These are phyloP conservation scores for Parasarocladium wereldwijsianum DNA, from an alignment of 2,329 filamentous ascomycete genomes.

Conservation along the genomic window DNA sequence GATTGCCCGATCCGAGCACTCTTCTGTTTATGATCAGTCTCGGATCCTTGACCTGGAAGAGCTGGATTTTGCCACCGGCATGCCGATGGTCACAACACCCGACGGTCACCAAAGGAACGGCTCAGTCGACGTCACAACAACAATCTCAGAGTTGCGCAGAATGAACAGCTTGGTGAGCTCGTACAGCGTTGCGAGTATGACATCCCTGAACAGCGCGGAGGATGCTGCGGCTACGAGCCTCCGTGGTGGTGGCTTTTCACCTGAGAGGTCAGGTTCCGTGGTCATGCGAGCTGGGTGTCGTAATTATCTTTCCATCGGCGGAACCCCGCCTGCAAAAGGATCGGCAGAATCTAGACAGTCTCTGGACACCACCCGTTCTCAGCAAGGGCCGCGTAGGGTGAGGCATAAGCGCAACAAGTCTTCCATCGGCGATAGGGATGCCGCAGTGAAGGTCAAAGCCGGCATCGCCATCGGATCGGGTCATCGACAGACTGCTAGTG, in stretches of 20 bases:
- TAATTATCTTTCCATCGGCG: conserved; percentile 31
- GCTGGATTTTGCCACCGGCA: background rate
- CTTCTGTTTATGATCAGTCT: conserved; percentile 14
- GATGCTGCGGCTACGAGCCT: conserved; percentile 22
- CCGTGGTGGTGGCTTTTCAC: conserved; percentile 23
- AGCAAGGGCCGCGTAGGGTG: too few species aligned
- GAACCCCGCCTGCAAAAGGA: too few species aligned
- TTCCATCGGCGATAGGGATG: too few species aligned
- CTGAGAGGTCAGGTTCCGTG: conserved; percentile 15
- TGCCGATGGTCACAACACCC: conserved; percentile 1
- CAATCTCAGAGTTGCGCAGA: conserved; percentile 36
- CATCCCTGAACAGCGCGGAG: conserved; percentile 9
- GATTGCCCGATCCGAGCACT: conserved; percentile 10
- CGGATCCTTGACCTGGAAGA: background rate
- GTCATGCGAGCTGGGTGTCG: conserved; percentile 21
- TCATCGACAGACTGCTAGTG: too few species aligned
- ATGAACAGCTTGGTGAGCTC: conserved; percentile 41
- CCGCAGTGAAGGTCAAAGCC: too few species aligned
- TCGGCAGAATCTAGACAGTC: too few species aligned
- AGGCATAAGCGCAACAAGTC: too few species aligned
- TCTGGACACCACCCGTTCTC: too few species aligned
- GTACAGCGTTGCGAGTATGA: conserved; percentile 24
- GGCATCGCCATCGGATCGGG: too few species aligned
- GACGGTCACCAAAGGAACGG: background rate
- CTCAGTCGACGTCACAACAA: conserved; percentile 8